These are phyloP conservation scores for Erythrophleum ivorense DNA, from an alignment of 331 rosid species.

Conservation along the genomic window DNA sequence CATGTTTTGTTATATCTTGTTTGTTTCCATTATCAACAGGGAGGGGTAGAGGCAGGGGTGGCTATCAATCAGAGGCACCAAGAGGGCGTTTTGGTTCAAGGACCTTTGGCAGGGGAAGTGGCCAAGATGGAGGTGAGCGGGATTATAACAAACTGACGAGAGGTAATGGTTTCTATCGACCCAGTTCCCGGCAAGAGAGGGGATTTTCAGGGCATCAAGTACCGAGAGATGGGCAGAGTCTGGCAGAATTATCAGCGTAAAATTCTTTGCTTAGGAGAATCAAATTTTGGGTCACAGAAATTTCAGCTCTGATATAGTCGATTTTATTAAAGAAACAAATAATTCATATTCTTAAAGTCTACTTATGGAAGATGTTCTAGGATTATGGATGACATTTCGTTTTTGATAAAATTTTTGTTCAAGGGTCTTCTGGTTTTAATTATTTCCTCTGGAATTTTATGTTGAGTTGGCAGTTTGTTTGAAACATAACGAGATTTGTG, in stretches of 20 bases:
- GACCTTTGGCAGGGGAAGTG: constrained; percentile 60
- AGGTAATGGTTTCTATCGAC: constrained; percentile 84
- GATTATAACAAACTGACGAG: constrained; percentile 66
- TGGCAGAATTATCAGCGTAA: constrained; percentile 53
- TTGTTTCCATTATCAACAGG: constrained; percentile 54
- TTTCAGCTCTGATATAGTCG: constrained; percentile 48
- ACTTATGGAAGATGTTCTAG: constrained; percentile 38
- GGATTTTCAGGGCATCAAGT: constrained; percentile 58
- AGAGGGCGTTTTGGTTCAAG: constrained; percentile 72
- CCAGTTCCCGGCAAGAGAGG: constrained; percentile 64
- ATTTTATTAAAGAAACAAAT: constrained; percentile 40
- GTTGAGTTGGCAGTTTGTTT: constrained; percentile 42
- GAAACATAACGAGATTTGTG: constrained; percentile 32
- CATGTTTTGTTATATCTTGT: not conserved
- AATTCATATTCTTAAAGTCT: constrained; percentile 49
- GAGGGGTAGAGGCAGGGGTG: constrained; percentile 92
- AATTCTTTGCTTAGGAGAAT: constrained; percentile 29
- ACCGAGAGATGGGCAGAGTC: constrained; percentile 65
- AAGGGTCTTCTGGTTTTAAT: constrained; percentile 40
- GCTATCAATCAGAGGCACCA: constrained; percentile 71
- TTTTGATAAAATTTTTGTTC: constrained; percentile 43
- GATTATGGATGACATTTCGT: constrained; percentile 44
- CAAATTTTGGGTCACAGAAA: constrained; percentile 60
- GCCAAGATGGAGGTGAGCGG: constrained; percentile 65
- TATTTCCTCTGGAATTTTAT: constrained; percentile 41